These are phyloP conservation scores for Pseudogymnoascus sp. DNA, from an alignment of 2,329 filamentous ascomycete species.

Conservation along the genomic window DNA sequence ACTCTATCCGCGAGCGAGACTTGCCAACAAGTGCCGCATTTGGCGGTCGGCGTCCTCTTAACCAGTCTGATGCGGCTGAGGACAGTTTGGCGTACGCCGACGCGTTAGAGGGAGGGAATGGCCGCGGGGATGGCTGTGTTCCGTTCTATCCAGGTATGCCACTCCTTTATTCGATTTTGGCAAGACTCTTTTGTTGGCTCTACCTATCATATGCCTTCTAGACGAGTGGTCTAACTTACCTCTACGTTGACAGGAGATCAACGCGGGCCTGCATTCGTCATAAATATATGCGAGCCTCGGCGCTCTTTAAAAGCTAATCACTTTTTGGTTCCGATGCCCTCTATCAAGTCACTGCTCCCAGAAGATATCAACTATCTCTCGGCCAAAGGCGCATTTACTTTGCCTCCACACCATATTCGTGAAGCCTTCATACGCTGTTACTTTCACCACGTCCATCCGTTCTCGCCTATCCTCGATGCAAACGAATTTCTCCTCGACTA, in stretches of 20 bases:
- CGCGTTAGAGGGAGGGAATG: not conserved
- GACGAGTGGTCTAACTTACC: not conserved
- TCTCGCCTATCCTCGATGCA: constrained; percentile 32
- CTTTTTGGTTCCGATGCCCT: not conserved
- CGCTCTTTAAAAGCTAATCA: not conserved
- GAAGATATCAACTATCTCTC: constrained; percentile 26
- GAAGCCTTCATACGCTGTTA: constrained; percentile 30
- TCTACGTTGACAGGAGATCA: not conserved
- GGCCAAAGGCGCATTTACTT: constrained; percentile 30
- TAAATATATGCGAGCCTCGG: not conserved
- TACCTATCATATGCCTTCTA: not conserved
- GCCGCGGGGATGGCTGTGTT: not conserved
- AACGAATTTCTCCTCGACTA: constrained; percentile 26
- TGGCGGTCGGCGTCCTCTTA: not conserved
- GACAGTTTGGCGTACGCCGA: not conserved
- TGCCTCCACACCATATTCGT: constrained; percentile 27
- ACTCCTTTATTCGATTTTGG: not conserved
- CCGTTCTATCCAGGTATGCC: not conserved
- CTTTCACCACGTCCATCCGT: constrained; percentile 33
- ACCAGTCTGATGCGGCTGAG: not conserved
- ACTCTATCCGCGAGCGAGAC: not conserved
- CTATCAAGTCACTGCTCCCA: constrained; percentile 9
- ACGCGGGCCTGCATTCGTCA: not conserved
- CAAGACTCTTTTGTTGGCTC: not conserved
- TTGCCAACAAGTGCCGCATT: not conserved